Base-by-base conservation (phyloP, 2,329 filamentous ascomycete species). In the Calonectria naviculata region DNA sequence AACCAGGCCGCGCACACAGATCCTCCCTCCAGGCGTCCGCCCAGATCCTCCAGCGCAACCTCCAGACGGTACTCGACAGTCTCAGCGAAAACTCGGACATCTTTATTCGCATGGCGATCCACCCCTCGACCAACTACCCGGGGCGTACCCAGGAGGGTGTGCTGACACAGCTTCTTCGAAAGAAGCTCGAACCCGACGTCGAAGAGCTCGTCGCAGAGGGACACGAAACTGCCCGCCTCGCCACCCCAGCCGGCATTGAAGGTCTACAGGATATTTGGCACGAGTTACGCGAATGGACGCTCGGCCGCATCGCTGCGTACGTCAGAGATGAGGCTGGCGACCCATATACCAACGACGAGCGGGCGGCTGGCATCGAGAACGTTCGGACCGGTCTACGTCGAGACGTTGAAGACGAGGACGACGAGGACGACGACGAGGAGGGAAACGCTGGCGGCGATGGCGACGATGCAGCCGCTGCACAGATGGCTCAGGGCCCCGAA, bases 111-210 rank as follows among this genome's bases (percentile, higher is more conserved):
- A 88, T 94, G 63, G 92, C 93, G 73, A 89, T 94, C 26, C 94
- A 94, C 79, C 95, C 95, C 0, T 91, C 92, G 15, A 93, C 94
- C 2, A 91, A 92, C 81, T 97, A 90, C 83, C 95, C 91, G 5
- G 93, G 90, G 42, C 92, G 89, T 76, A 92, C 89, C 6, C 91
- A 94, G 70, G 90, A 93, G 81, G 84, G 82, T 60, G 87, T 94
- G 5, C 87, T 96, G 1, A 87, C 89, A 29, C 90, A 93, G 76
- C 86, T 97, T 2, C 86, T 97, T 36, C 92, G 94, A 44, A 97
- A 97, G 83, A 97, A 97, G 81, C 88, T 95, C 60, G 94, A 97
- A 75, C 94, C 94, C 0, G 88, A 90, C 28, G 91, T 95, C 21
- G 93, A 95, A 80, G 90, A 92, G 68, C 92, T 93, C 84, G 91